Conservation (phyloP, 2,329 filamentous ascomycete genomes). For the Phialocephala subalpina region DNA sequence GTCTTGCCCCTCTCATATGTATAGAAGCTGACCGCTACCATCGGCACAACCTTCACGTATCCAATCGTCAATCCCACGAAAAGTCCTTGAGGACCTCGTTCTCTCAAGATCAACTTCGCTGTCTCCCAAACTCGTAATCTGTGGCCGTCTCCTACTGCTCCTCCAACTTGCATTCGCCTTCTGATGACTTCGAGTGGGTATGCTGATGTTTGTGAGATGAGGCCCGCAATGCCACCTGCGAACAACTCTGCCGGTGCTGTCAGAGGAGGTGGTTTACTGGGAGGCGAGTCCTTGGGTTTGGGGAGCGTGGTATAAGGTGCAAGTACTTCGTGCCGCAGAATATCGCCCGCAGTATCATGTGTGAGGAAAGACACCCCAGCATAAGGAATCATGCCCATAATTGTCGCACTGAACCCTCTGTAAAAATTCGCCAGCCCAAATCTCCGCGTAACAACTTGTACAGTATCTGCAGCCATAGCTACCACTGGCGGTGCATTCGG, state of each 20-base stretch:
- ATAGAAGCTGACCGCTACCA: slow-evolving; percentile 78
- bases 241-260: slow-evolving; percentile 87
- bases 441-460: slow-evolving; percentile 63
- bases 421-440: slow-evolving; percentile 90
- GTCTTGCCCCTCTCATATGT: slow-evolving; percentile 71
- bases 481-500: slow-evolving; percentile 50
- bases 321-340: slow-evolving; percentile 75
- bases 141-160: slow-evolving; percentile 90
- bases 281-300: slow-evolving; percentile 58
- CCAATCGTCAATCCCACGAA: slow-evolving; percentile 94
- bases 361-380: slow-evolving; percentile 95
- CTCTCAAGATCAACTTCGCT: slow-evolving; percentile 74
- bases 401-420: slow-evolving; percentile 87
- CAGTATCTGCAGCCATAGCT: slow-evolving; percentile 49
- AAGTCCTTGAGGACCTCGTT: slow-evolving; percentile 82
- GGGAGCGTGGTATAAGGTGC: slow-evolving; percentile 80
- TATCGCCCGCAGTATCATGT: slow-evolving; percentile 88
- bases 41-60: slow-evolving; percentile 91
- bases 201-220: slow-evolving; percentile 89
- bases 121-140: slow-evolving; percentile 83
- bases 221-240: slow-evolving; percentile 84
- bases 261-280: slow-evolving; percentile 74
- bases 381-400: slow-evolving; percentile 96
- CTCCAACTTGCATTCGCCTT: slow-evolving; percentile 94
- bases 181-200: slow-evolving; percentile 95